phyloP scores from a whole-genome alignment of 441 rosid species.

The Cnidoscolus chayamansa region DNA sequence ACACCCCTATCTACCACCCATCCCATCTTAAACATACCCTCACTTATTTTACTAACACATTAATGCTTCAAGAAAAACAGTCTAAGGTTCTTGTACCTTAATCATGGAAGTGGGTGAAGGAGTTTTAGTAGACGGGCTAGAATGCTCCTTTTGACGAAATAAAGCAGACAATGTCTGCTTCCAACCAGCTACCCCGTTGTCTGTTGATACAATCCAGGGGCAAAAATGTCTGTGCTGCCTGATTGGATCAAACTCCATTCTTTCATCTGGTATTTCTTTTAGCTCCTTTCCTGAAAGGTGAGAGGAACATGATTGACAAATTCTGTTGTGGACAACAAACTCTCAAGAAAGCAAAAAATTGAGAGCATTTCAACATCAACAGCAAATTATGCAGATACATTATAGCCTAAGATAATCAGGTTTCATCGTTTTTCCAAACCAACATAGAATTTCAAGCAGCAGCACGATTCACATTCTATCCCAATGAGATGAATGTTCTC shows the following conservation, averaged over 20 bases:
- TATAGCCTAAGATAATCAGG: neutral
- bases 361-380: neutral
- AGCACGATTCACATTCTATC: neutral
- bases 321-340: too few relatives aligned
- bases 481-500: neutral
- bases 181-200: constrained; percentile 69
- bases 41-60: neutral
- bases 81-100: constrained; percentile 43
- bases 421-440: neutral
- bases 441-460: neutral
- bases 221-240: constrained; percentile 93
- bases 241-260: constrained; percentile 78
- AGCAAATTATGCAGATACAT: constrained; percentile 18
- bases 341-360: neutral
- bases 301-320: constrained; percentile 7
- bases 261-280: constrained; percentile 34
- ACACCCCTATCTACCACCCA: too few relatives aligned
- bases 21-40: neutral
- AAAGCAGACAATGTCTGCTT: constrained; percentile 72
- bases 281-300: constrained; percentile 40
- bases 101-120: constrained; percentile 50
- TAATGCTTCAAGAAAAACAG: neutral
- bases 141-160: constrained; percentile 42
- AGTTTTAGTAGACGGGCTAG: constrained; percentile 33
- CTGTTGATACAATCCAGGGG: constrained; percentile 79